Percentiles rank a stretch among this genome's conserved stretches.
Evolutionary conservation across 805 yeast species (phyloP).

Genomic region (Naumovozyma baii): DNA sequence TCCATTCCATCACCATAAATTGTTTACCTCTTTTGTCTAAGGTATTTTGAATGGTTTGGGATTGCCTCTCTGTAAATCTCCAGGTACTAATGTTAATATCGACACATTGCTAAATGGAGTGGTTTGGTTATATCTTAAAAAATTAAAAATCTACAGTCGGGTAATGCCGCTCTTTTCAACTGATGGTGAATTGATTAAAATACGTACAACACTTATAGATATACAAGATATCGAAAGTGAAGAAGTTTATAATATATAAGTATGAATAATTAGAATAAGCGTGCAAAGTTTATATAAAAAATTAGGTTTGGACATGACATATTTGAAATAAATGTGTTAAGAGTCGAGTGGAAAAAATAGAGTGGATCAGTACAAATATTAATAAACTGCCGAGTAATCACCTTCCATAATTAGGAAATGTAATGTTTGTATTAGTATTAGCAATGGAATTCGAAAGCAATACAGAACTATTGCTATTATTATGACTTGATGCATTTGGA

Average conservation of each 20-base stretch:
- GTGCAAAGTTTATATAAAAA: neutral
- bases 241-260: too few species aligned
- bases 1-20: neutral
- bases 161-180: too few species aligned
- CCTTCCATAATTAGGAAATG: neutral
- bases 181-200: too few species aligned
- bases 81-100: too few species aligned
- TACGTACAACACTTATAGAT: too few species aligned
- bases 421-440: neutral
- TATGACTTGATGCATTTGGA: conserved; percentile 13
- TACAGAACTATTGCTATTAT: neutral
- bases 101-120: too few species aligned
- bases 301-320: neutral
- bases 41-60: neutral
- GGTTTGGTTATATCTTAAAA: too few species aligned
- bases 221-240: too few species aligned
- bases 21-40: too few species aligned
- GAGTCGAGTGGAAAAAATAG: neutral
- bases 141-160: too few species aligned
- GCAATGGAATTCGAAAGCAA: neutral
- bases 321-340: neutral
- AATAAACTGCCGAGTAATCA: neutral
- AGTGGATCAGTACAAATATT: neutral
- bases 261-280: neutral
- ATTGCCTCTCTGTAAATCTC: too few species aligned